Evolutionary conservation across 148 eudicot genomes (phyloP).

Genomic region (Suaeda aralocaspica): DNA sequence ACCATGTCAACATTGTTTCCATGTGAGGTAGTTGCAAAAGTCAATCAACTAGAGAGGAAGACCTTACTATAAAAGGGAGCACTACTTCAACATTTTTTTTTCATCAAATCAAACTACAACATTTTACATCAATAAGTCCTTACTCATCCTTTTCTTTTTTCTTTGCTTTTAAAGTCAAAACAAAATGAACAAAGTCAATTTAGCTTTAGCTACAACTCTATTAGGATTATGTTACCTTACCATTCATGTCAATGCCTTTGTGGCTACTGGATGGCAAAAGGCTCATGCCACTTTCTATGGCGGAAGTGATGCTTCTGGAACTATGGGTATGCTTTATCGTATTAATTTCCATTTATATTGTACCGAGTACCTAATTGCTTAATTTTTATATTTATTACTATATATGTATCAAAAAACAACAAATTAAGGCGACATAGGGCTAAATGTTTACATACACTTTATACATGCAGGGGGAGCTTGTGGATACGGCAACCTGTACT

Average conservation of each 20-base stretch:
- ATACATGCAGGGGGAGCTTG: slow-evolving; percentile 77
- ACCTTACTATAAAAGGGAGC: no score
- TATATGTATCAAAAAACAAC: background rate
- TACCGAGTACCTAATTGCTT: no score
- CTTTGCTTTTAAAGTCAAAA: background rate
- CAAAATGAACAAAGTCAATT: slow-evolving; percentile 26
- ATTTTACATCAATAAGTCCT: no score
- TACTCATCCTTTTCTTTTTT: slow-evolving; percentile 3
- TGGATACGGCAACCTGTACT: slow-evolving; percentile 80
- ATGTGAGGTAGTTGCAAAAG: no score
- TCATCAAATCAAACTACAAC: no score
- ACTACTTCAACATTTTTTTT: no score
- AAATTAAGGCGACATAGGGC: background rate
- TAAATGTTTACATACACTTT: background rate
- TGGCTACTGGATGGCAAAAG: slow-evolving; percentile 44
- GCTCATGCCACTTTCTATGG: slow-evolving; percentile 68
- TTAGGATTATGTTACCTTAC: slow-evolving; percentile 20
- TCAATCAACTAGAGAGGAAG: no score
- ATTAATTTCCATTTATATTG: no score
- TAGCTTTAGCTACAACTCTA: slow-evolving; percentile 2
- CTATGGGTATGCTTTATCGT: slow-evolving; percentile 56
- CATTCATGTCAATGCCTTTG: slow-evolving; percentile 36
- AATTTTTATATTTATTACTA: background rate
- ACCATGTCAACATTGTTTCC: no score
- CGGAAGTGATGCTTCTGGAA: slow-evolving; percentile 61